Conservation (phyloP, 2,329 filamentous ascomycete species). For the Claviceps sorghi region DNA sequence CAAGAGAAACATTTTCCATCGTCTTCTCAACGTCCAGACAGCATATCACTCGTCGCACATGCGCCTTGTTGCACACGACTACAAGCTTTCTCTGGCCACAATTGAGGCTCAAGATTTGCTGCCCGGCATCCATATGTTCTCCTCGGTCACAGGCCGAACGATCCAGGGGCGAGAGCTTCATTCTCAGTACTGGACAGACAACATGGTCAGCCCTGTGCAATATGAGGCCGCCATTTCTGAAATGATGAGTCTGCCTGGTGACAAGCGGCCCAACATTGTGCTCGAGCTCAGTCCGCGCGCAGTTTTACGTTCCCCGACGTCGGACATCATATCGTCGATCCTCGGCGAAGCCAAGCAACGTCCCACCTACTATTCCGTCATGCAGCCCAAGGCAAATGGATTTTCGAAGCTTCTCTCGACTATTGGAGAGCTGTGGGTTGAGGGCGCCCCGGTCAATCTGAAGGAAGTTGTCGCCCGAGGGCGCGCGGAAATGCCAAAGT, state of each 20-base stretch:
- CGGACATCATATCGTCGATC: conserved; percentile 18
- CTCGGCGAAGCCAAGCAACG: not conserved
- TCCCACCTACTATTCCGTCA: conserved; percentile 13
- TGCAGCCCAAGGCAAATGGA: conserved; percentile 14
- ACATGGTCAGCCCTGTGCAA: conserved; percentile 29
- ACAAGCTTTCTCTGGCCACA: conserved; percentile 15
- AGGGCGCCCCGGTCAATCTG: conserved; percentile 20
- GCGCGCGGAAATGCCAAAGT: conserved; percentile 12
- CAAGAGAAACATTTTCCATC: conserved; percentile 18
- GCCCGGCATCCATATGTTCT: conserved; percentile 22
- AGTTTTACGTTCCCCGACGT: conserved; percentile 21
- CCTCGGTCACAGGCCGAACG: conserved; percentile 22
- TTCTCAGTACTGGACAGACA: conserved; percentile 30
- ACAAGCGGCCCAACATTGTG: conserved; percentile 20
- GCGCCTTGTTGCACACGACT: conserved; percentile 22
- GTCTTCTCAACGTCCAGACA: conserved; percentile 21
- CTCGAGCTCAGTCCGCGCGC: conserved; percentile 28
- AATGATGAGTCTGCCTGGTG: conserved; percentile 16
- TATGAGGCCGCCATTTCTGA: conserved; percentile 25
- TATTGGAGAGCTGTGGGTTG: conserved; percentile 23
- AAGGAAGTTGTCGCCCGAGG: conserved; percentile 14
- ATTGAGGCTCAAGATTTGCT: conserved; percentile 9
- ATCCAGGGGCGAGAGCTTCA: conserved; percentile 15
- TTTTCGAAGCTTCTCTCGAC: conserved; percentile 15
- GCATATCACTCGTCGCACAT: conserved; percentile 34